Evolutionary conservation across 768 basidiomycete species (phyloP).

Genomic region (Leccinum variicolor): DNA sequence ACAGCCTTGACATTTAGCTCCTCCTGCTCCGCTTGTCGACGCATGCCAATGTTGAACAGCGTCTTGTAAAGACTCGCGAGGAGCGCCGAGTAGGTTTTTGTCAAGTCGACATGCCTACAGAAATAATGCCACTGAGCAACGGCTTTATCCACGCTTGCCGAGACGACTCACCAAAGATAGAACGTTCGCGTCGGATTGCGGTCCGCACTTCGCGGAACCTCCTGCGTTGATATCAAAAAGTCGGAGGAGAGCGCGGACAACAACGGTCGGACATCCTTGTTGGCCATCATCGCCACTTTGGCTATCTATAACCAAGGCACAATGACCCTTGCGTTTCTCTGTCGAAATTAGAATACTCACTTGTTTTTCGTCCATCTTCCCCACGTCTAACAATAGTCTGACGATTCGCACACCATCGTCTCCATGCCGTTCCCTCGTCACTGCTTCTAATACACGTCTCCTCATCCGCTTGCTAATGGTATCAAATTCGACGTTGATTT

Average conservation of each 20-base stretch:
- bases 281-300: conserved; percentile 84
- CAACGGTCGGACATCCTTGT: conserved; percentile 65
- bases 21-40: conserved; percentile 72
- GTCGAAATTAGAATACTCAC: conserved; percentile 25
- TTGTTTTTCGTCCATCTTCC: conserved; percentile 60
- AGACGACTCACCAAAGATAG: conserved; percentile 74
- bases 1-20: conserved; percentile 63
- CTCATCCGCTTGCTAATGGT: conserved; percentile 37
- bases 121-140: neutral
- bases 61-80: conserved; percentile 71
- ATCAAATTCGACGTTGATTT: too few species aligned
- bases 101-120: conserved; percentile 83
- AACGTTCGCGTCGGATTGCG: conserved; percentile 86
- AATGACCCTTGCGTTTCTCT: too few species aligned
- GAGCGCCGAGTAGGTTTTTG: conserved; percentile 76
- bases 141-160: neutral
- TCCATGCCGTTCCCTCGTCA: too few species aligned
- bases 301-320: too few species aligned
- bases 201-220: conserved; percentile 88
- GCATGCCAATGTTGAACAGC: conserved; percentile 76
- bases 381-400: conserved; percentile 71
- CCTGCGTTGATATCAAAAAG: conserved; percentile 85
- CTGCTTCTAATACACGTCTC: conserved; percentile 52
- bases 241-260: conserved; percentile 77
- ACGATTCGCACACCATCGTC: conserved; percentile 60